A percentile compares a stretch with the other conserved stretches of the same genome.
Evolutionary conservation across 1,139 yeast genomes (phyloP).

Genomic region (Pichia sp.): DNA sequence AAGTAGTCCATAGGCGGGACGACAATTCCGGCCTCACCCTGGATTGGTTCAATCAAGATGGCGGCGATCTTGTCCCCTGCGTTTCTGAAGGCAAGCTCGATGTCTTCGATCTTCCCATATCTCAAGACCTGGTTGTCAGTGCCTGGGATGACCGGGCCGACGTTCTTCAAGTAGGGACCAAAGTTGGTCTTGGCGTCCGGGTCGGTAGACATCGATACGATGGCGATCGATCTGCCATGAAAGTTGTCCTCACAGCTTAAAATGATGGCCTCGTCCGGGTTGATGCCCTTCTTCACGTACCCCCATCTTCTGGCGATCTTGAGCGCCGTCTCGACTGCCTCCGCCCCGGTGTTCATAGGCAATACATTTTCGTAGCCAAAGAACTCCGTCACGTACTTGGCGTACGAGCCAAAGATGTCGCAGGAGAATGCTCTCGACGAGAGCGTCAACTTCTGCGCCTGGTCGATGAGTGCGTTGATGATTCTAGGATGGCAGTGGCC

Average conservation of each 20-base stretch:
- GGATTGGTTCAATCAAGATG: conserved; percentile 88
- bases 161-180: conserved; percentile 85
- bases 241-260: conserved; percentile 87
- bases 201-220: conserved; percentile 94
- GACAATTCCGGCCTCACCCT: conserved; percentile 98
- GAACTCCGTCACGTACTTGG: conserved; percentile 83
- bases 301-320: conserved; percentile 98
- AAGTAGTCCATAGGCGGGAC: conserved; percentile 87
- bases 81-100: conserved; percentile 72
- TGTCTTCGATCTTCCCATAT: conserved; percentile 80
- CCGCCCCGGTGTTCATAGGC: conserved; percentile 99
- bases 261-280: conserved; percentile 78
- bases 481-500: conserved; percentile 98
- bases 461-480: conserved; percentile 77
- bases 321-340: conserved; percentile 94
- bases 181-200: conserved; percentile 85
- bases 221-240: conserved; percentile 96
- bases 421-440: conserved; percentile 92
- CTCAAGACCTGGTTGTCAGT: conserved; percentile 54
- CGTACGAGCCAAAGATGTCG: conserved; percentile 81
- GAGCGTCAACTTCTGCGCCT: conserved; percentile 77
- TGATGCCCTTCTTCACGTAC: conserved; percentile 79
- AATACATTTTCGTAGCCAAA: conserved; percentile 89
- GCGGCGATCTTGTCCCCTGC: conserved; percentile 94
- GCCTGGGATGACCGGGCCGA: conserved; percentile 51